These are phyloP conservation scores for Aureobasidium musti DNA, from an alignment of 2,329 filamentous ascomycete genomes.

Conservation along the genomic window DNA sequence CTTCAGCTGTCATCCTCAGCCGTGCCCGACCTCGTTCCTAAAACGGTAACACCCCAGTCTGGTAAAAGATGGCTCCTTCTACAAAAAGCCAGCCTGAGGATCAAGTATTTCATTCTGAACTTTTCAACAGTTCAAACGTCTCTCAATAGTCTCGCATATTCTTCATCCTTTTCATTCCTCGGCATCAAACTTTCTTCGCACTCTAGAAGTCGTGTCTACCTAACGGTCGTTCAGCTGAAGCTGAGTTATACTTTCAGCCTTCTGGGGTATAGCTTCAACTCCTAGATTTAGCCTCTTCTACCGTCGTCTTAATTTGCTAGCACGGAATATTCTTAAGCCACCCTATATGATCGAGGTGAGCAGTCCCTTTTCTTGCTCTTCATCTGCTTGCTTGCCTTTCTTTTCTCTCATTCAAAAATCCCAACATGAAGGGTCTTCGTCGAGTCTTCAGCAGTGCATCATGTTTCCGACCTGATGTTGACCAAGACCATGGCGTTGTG, in stretches of 20 bases:
- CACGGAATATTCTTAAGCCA: conserved; percentile 13
- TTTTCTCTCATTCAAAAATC: not conserved
- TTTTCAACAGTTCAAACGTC: not conserved
- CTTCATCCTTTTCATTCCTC: not conserved
- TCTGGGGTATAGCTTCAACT: conserved; percentile 20
- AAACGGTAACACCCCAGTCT: conserved; percentile 13
- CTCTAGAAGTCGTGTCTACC: not conserved
- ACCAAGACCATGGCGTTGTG: conserved; percentile 3
- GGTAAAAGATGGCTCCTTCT: conserved; percentile 13
- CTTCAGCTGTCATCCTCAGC: conserved; percentile 19
- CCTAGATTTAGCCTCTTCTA: conserved; percentile 18
- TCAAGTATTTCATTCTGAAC: not conserved
- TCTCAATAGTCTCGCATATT: not conserved
- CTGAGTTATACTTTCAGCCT: conserved; percentile 22
- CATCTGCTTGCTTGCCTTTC: not conserved
- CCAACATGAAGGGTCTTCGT: conserved; percentile 25
- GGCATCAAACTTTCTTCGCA: not conserved
- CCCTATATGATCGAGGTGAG: conserved; percentile 15
- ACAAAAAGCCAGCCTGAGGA: not conserved
- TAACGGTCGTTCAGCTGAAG: conserved; percentile 15
- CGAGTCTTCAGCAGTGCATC: conserved; percentile 23
- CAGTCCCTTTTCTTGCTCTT: not conserved
- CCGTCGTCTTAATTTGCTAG: conserved; percentile 11
- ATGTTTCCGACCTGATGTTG: conserved; percentile 3
- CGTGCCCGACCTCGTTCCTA: conserved; percentile 21